Percentiles rank a stretch among this genome's conserved stretches.
These are phyloP conservation scores for Noccaea bulbosa DNA, from an alignment of 345 rosid genomes.

Conservation along the genomic window DNA sequence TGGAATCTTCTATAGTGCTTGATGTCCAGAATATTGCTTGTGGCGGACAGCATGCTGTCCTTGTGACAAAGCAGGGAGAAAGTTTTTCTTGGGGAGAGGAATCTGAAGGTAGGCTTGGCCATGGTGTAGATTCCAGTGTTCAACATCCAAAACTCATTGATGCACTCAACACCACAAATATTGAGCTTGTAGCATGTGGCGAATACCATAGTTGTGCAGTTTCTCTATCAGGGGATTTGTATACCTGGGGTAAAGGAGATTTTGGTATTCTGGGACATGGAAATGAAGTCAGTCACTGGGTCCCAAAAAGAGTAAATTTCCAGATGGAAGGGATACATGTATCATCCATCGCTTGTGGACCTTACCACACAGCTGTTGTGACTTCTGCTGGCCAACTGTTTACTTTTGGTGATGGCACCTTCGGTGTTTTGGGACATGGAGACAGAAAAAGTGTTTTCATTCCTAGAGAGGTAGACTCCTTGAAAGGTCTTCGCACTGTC, in stretches of 20 bases:
- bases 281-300: conserved; percentile 64
- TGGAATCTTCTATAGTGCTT: conserved; percentile 54
- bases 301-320: conserved; percentile 60
- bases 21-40: conserved; percentile 59
- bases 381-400: conserved; percentile 71
- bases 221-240: conserved; percentile 66
- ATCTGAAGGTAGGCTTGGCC: conserved; percentile 72
- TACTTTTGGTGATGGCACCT: conserved; percentile 86
- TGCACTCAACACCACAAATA: conserved; percentile 50
- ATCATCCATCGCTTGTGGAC: conserved; percentile 72
- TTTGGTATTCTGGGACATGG: conserved; percentile 66
- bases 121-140: conserved; percentile 66
- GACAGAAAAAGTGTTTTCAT: conserved; percentile 53
- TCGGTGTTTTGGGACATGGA: conserved; percentile 82
- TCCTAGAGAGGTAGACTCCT: conserved; percentile 73
- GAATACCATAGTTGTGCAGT: conserved; percentile 76
- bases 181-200: conserved; percentile 73
- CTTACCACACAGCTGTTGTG: conserved; percentile 76
- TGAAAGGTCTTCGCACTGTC: conserved; percentile 64
- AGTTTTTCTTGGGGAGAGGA: conserved; percentile 66
- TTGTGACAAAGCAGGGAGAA: conserved; percentile 59
- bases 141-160: conserved; percentile 63
- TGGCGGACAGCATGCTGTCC: conserved; percentile 57
- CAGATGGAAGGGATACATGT: conserved; percentile 66
- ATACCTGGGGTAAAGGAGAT: conserved; percentile 75